Conservation (phyloP, 2,329 filamentous ascomycete genomes). For the Anthostomella pinea region DNA sequence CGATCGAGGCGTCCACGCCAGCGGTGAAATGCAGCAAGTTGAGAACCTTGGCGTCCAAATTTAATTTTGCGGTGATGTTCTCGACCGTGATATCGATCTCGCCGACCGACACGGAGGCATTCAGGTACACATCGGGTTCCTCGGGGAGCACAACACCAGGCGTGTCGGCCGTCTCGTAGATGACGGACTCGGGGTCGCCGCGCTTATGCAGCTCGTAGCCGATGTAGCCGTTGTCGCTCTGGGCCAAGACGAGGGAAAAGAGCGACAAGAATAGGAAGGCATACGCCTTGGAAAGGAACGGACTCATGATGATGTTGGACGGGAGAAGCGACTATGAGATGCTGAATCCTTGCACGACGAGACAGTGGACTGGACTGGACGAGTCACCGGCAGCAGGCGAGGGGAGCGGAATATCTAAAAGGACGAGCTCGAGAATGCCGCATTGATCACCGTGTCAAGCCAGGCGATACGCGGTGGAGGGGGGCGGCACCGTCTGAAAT, state of each 20-base stretch:
- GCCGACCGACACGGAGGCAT: slow-evolving; percentile 55
- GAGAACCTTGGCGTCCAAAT: slow-evolving; percentile 57
- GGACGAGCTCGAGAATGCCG: neutral
- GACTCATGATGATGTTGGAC: slow-evolving; percentile 26
- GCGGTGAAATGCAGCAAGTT: slow-evolving; percentile 59
- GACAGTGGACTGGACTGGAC: neutral
- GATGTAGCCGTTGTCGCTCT: slow-evolving; percentile 45
- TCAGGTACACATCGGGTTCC: slow-evolving; percentile 58
- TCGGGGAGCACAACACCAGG: slow-evolving; percentile 41
- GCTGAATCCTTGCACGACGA: slow-evolving; percentile 24
- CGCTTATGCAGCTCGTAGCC: slow-evolving; percentile 52
- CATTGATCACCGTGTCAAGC: neutral
- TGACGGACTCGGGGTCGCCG: slow-evolving; percentile 47
- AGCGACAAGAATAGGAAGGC: slow-evolving; percentile 30
- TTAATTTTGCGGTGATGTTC: slow-evolving; percentile 60
- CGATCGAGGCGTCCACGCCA: slow-evolving; percentile 57
- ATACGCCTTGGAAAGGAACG: slow-evolving; percentile 19
- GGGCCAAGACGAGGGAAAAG: slow-evolving; percentile 18
- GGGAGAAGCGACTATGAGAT: slow-evolving; percentile 3
- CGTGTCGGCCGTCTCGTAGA: slow-evolving; percentile 54
- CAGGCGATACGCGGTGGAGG: too few species aligned
- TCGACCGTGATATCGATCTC: slow-evolving; percentile 58
- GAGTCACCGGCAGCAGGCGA: neutral
- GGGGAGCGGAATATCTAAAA: slow-evolving; percentile 12
- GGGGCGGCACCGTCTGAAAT: slow-evolving; percentile 9